These are phyloP conservation scores for Telopea speciosissima DNA, from an alignment of 177 flowering plant genomes.

Conservation along the genomic window DNA sequence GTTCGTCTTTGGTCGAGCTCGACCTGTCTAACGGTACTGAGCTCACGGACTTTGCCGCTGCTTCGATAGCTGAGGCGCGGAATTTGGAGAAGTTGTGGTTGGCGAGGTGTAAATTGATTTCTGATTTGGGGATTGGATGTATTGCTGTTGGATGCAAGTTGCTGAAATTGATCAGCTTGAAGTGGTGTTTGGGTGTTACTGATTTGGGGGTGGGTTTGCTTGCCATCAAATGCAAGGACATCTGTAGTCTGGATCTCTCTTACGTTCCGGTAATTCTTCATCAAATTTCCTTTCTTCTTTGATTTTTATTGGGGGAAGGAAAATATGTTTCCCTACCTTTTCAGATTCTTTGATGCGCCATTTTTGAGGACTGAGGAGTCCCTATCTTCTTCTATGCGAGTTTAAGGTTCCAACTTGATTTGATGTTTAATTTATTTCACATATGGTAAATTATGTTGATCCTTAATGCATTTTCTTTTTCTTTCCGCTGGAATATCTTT, in stretches of 20 bases:
- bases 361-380: no score
- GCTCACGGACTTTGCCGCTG: conserved; percentile 52
- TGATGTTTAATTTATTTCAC: no score
- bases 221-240: conserved; percentile 70
- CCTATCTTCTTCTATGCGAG: neutral
- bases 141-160: conserved; percentile 81
- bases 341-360: no score
- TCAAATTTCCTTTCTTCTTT: no score
- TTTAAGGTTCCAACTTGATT: neutral
- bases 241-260: conserved; percentile 71
- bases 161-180: conserved; percentile 56
- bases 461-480: no score
- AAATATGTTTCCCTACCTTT: no score
- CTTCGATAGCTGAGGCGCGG: conserved; percentile 55
- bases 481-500: no score
- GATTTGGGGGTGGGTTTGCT: conserved; percentile 78
- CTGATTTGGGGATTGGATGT: conserved; percentile 87
- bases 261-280: conserved; percentile 53
- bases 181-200: conserved; percentile 74
- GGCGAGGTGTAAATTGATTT: conserved; percentile 67
- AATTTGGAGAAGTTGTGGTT: conserved; percentile 68
- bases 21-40: conserved; percentile 67
- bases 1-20: conserved; percentile 53
- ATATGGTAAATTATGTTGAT: neutral
- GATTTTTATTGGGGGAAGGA: neutral